Evolutionary conservation across 2,329 filamentous ascomycete genomes (phyloP), one percentile per base, ranked within the genome.

Genomic region (Pseudomassariella vexata): DNA sequence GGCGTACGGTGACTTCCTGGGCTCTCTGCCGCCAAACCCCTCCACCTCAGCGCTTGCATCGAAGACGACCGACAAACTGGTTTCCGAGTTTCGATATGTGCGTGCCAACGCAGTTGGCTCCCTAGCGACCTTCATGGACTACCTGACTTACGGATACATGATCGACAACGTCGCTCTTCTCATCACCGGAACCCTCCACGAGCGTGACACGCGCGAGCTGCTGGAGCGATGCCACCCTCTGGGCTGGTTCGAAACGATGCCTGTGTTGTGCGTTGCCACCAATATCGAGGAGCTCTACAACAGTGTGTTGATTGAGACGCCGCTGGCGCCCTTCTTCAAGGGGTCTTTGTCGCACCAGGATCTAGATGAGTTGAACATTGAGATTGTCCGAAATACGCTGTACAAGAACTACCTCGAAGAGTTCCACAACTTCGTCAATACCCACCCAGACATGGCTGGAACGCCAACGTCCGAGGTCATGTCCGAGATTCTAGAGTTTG

Each of bases 371-470:
- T 72, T 98, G 52, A 98, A 98, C 66, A 98, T 98, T 50, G 92
- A 98, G 66, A 98, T 98, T 60, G 85, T 98, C 37, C 83, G 94
- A 43, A 98, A 98, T 64, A 98, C 89, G 1, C 71, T 98, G 21
- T 98, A 96, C 73, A 98, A 98, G 75, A 96, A 96, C 70, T 98
- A 98, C 57, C 76, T 98, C 6, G 92, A 98, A 59, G 92, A 96
- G 57, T 98, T 98, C 60, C 79, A 96, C 67, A 75, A 84, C 44
- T 98, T 95, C 59, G 84, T 96, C 62, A 95, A 90, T 63, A 84
- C 81, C 8, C 77, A 95, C 53, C 70, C 88, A 0, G 90, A 94
- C 24, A 83, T 96, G 64, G 72, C 75, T 22, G 85, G 87, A 22
- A 94, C 89, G 6, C 88, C 92, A 1, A 98, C 92, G 0, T 73